Percentiles rank a stretch among this genome's conserved stretches.
Evolutionary conservation across 1,284 basidiomycete genomes (phyloP).

Genomic region (Hymenochaete sp.): DNA sequence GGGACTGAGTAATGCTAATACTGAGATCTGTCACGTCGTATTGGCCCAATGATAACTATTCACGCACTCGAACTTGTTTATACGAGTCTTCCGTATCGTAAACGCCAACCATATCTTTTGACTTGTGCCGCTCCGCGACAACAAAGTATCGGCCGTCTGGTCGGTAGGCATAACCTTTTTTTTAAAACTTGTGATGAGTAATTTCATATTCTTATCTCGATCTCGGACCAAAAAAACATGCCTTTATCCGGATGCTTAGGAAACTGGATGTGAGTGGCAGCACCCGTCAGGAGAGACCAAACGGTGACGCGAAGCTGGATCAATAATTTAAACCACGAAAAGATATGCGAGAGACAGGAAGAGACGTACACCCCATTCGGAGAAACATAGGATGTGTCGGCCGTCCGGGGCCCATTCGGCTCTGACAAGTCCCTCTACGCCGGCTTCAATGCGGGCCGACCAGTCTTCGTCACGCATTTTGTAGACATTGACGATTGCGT

Average conservation of each 20-base stretch:
- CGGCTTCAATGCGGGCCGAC: conserved; percentile 62
- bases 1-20: conserved; percentile 73
- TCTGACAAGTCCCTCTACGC: conserved; percentile 74
- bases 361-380: conserved; percentile 77
- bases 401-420: conserved; percentile 84
- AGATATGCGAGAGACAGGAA: conserved; percentile 9
- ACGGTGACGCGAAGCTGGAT: conserved; percentile 67
- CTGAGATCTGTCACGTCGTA: conserved; percentile 9
- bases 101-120: conserved; percentile 75
- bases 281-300: conserved; percentile 67
- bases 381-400: conserved; percentile 74
- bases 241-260: conserved; percentile 71
- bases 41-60: background rate
- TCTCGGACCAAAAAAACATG: conserved; percentile 24
- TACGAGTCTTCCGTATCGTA: conserved; percentile 69
- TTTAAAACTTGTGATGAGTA: conserved; percentile 4
- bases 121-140: conserved; percentile 76
- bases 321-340: background rate
- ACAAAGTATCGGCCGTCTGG: conserved; percentile 73
- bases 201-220: background rate
- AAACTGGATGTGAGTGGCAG: conserved; percentile 69
- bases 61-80: conserved; percentile 63
- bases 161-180: conserved; percentile 67
- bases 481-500: conserved; percentile 59
- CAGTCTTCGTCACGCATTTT: conserved; percentile 69